Evolutionary conservation across 768 basidiomycete species (phyloP), one percentile per base, ranked within the genome.

Genomic region (Podaxis mareebaensis): DNA sequence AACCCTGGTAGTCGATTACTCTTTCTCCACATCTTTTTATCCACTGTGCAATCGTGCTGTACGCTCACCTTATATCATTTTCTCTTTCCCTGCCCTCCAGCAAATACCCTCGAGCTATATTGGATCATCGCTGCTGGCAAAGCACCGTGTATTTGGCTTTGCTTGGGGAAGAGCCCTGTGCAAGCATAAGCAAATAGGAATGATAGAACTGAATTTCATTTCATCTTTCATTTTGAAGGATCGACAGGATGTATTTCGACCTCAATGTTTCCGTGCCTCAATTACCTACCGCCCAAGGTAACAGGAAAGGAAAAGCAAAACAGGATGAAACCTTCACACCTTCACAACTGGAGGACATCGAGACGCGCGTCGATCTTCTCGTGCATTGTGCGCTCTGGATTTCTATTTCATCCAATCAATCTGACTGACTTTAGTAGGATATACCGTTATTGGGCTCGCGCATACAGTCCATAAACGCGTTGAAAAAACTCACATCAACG

Each of bases 391-490:
- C 70, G 89, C 82, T 64, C 51, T 36, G 48, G 20, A 46, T 53
- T 53, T 38, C 55, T 5, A 28, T 28, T 36, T 57, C 17, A 44
- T 58, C 30, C 64, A 53, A 49, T 46, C 44, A 58, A 42, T 65
- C 66, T 67, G 64, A 64, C 59, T 59, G 49, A 61, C 53, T 67
- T 24, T 73, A 96, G 93, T 96, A 79, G 94, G 94, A 81, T 96
- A 95, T 76, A 85, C 88, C 30, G 87, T 93, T 39, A 71, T 96
- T 52, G 90, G 88, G 1, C 81, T 96, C 66, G 90, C 86, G 67
- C 91, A 95, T 68, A 86, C 83, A 1, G 81, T 91, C 15, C 78
- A 86, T 61, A 86, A 87, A 58, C 87, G 85, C 64, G 79, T 93
- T n/a, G 91, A 93, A 66, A 89, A 89, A 72, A 78, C 77, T 0